phyloP scores from a whole-genome alignment of 352 stramenopile species.

The Blastocystis sp. region DNA sequence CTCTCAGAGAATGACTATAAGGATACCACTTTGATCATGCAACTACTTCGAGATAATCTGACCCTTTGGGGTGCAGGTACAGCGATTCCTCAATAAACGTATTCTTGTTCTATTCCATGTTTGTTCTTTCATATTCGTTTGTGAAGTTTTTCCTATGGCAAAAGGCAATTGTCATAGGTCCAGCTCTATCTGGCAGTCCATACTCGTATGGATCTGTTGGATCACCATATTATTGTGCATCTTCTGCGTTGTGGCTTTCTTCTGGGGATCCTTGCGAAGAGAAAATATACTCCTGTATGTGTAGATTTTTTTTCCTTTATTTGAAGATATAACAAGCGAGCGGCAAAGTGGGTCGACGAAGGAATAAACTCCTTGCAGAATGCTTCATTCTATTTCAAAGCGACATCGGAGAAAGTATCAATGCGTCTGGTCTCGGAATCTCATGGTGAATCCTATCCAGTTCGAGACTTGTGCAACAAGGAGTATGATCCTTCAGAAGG shows the following conservation, averaged over 20 bases:
- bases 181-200: background rate
- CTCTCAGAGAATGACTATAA: constrained; percentile 98
- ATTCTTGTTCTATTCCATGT: background rate
- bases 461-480: background rate
- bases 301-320: background rate
- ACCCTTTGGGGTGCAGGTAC: constrained; percentile 96
- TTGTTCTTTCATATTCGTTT: background rate
- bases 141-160: background rate
- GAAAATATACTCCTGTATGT: background rate
- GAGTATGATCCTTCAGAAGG: background rate
- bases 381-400: background rate
- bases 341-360: background rate
- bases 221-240: background rate
- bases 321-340: constrained; percentile 1
- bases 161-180: background rate
- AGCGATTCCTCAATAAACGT: constrained; percentile 66
- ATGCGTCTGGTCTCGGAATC: background rate
- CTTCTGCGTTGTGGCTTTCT: background rate
- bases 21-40: constrained; percentile 98
- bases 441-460: background rate
- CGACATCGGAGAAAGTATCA: background rate
- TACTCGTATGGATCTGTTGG: no score
- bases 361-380: background rate
- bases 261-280: background rate
- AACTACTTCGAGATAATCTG: constrained; percentile 97